These are phyloP conservation scores for Penicillium egyptiacum DNA, from an alignment of 495 filamentous ascomycete genomes.

Conservation along the genomic window DNA sequence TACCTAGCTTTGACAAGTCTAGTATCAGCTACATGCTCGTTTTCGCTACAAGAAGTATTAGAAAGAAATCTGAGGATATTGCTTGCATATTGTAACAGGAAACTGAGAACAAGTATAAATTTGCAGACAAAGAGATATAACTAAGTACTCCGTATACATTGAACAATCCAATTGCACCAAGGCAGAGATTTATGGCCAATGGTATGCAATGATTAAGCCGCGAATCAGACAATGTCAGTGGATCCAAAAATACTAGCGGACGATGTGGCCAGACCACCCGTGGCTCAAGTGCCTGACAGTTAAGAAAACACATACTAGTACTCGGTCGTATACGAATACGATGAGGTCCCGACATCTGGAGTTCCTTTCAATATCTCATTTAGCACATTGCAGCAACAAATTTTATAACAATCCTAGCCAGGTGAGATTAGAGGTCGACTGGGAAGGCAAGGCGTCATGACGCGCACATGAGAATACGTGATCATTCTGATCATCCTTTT, in stretches of 20 bases:
- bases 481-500: constrained; percentile 2
- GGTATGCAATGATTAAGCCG: neutral
- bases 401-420: no score
- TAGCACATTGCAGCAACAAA: neutral
- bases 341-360: neutral
- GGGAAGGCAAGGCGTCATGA: neutral
- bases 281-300: constrained; percentile 1
- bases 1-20: neutral
- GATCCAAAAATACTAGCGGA: neutral
- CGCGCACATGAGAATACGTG: neutral
- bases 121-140: neutral
- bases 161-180: neutral
- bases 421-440: neutral
- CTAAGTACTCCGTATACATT: neutral
- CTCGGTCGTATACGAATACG: neutral
- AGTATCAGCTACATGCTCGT: neutral
- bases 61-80: neutral
- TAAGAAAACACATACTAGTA: neutral
- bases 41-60: neutral
- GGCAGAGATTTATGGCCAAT: constrained; percentile 13
- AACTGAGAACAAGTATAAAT: neutral
- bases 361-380: neutral
- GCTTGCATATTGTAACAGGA: neutral
- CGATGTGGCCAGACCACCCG: neutral
- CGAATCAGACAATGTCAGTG: neutral